Conservation (phyloP, 768 basidiomycete genomes). For the Suillus spraguei region DNA sequence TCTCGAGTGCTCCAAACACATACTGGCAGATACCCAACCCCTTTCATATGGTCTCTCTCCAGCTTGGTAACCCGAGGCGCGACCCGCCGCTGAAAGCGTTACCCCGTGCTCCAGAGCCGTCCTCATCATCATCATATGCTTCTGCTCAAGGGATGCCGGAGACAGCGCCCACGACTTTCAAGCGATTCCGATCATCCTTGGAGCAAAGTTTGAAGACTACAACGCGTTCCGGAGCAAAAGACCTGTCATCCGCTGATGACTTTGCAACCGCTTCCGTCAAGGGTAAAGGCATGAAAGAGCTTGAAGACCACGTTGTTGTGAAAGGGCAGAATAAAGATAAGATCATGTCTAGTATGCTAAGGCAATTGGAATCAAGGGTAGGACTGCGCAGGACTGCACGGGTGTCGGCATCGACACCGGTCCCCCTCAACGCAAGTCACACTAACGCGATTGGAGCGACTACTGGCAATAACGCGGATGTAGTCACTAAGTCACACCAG, state of each 20-base stretch:
- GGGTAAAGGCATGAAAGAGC: constrained; percentile 43
- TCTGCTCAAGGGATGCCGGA: constrained; percentile 38
- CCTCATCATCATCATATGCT: constrained; percentile 34
- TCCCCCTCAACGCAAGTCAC: constrained; percentile 34
- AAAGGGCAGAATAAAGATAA: constrained; percentile 39
- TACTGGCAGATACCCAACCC: constrained; percentile 38
- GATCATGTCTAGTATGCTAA: constrained; percentile 48
- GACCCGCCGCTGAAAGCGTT: constrained; percentile 39
- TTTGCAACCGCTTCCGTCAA: constrained; percentile 47
- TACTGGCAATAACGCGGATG: constrained; percentile 34
- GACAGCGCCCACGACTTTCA: constrained; percentile 54
- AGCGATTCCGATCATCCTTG: constrained; percentile 64
- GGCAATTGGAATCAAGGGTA: constrained; percentile 51
- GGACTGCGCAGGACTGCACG: constrained; percentile 49
- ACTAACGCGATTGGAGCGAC: constrained; percentile 22
- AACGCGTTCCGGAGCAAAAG: constrained; percentile 55
- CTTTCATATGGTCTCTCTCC: constrained; percentile 49
- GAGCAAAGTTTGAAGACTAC: constrained; percentile 69
- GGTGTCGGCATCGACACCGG: constrained; percentile 41
- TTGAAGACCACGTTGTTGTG: constrained; percentile 32
- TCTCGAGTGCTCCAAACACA: constrained; percentile 36
- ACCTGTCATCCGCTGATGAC: constrained; percentile 40
- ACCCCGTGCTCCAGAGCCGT: constrained; percentile 42
- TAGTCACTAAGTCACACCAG: constrained; percentile 42
- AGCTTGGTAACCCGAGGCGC: constrained; percentile 37